Evolutionary conservation across 108 stramenopile genomes (phyloP).

Genomic region (Mayamaea pseudoterrestris): DNA sequence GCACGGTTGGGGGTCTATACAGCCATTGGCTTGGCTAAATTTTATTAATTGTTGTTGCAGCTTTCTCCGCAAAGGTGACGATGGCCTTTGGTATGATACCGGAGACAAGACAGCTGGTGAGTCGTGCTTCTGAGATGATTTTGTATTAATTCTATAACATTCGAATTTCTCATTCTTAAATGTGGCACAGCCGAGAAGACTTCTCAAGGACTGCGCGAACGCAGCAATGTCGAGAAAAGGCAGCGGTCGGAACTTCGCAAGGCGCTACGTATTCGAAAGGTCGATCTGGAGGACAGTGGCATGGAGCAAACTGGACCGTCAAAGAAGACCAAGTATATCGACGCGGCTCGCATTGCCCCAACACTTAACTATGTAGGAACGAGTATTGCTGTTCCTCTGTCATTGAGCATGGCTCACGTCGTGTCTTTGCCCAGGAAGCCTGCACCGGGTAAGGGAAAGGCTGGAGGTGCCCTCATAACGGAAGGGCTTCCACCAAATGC

Average conservation of each 20-base stretch:
- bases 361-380: constrained; percentile 14
- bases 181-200: constrained; percentile 71
- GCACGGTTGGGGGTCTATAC: not conserved
- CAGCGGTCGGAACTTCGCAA: constrained; percentile 27
- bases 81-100: constrained; percentile 59
- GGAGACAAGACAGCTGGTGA: constrained; percentile 41
- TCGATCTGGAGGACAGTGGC: constrained; percentile 9
- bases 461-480: constrained; percentile 1
- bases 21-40: too few relatives aligned
- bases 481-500: constrained; percentile 33
- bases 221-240: constrained; percentile 46
- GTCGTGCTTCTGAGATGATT: not conserved
- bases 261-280: constrained; percentile 19
- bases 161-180: constrained; percentile 5
- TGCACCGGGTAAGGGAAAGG: not conserved
- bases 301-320: not conserved
- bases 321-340: constrained; percentile 19
- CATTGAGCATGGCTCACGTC: constrained; percentile 20
- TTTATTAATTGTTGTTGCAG: constrained; percentile 13
- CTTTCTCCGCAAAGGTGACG: constrained; percentile 53
- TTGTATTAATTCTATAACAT: not conserved
- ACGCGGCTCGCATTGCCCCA: not conserved
- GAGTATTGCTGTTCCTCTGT: constrained; percentile 14
- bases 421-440: not conserved
- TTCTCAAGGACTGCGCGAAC: constrained; percentile 59